Percentiles rank a stretch among this genome's conserved stretches.
These are phyloP conservation scores for Nicotiana undulata DNA, from an alignment of 257 asterid species.

Conservation along the genomic window DNA sequence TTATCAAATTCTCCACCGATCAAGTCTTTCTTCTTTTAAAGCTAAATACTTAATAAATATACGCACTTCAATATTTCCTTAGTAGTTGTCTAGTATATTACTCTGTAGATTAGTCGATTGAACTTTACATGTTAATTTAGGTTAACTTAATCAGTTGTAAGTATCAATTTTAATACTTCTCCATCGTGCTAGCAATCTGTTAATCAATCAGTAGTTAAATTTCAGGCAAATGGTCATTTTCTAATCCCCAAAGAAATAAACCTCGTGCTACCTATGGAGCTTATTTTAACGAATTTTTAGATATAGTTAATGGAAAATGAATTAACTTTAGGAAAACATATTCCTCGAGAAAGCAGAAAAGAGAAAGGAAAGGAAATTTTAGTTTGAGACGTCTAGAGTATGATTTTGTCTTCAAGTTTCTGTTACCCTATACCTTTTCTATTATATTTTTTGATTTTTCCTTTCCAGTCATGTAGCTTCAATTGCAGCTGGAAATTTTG, in stretches of 20 bases:
- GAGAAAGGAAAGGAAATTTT: no score
- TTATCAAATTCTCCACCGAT: neutral
- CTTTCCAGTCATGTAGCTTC: conserved; percentile 81
- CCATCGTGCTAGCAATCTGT: neutral
- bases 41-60: no score
- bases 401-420: no score
- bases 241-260: neutral
- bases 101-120: neutral
- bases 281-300: no score
- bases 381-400: no score
- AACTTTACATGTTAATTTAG: neutral
- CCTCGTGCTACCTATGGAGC: neutral
- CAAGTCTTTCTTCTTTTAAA: neutral
- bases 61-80: neutral
- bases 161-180: neutral
- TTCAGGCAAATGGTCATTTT: neutral
- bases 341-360: no score
- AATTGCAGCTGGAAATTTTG: conserved; percentile 84
- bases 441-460: no score
- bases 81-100: neutral
- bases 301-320: no score
- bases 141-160: neutral
- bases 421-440: no score
- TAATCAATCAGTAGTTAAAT: neutral
- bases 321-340: no score